Percentiles rank a stretch among this genome's conserved stretches.
phyloP scores from a whole-genome alignment of 1,284 basidiomycete genomes.

The Entoloma clypeatum region DNA sequence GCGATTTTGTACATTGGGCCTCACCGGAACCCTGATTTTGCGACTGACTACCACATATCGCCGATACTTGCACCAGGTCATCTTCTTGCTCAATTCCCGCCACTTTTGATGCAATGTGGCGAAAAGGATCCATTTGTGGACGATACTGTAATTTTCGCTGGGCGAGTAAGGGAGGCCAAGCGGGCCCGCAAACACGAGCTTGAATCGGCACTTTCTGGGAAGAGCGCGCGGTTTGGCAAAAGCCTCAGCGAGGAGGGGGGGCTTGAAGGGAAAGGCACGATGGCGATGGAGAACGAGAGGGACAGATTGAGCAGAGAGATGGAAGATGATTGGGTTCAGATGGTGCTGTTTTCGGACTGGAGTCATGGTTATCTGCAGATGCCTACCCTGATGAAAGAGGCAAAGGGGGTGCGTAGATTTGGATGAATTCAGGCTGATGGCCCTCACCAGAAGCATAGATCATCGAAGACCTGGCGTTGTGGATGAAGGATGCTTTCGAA shows the following conservation, averaged over 20 bases:
- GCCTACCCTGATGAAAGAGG: slow-evolving; percentile 83
- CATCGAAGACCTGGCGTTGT: slow-evolving; percentile 87
- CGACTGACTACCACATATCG: slow-evolving; percentile 92
- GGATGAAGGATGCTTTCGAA: slow-evolving; percentile 80
- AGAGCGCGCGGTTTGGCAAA: slow-evolving; percentile 57
- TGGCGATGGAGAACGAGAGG: slow-evolving; percentile 51
- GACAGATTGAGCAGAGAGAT: slow-evolving; percentile 62
- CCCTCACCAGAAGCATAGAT: slow-evolving; percentile 33
- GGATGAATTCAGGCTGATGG: not conserved
- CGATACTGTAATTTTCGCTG: slow-evolving; percentile 93
- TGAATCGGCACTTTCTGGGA: slow-evolving; percentile 51
- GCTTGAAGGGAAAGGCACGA: slow-evolving; percentile 31
- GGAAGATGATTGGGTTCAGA: slow-evolving; percentile 94
- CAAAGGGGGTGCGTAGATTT: slow-evolving; percentile 48
- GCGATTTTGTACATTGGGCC: slow-evolving; percentile 96
- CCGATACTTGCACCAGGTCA: slow-evolving; percentile 85
- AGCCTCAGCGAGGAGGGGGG: slow-evolving; percentile 44
- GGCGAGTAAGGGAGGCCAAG: slow-evolving; percentile 90
- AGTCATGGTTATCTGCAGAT: slow-evolving; percentile 96
- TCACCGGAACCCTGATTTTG: slow-evolving; percentile 87
- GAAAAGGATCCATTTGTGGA: slow-evolving; percentile 98
- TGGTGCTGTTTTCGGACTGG: slow-evolving; percentile 89
- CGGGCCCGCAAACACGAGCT: slow-evolving; percentile 71
- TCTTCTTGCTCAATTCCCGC: slow-evolving; percentile 90
- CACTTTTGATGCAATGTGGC: slow-evolving; percentile 87